Evolutionary conservation across 2,329 filamentous ascomycete genomes (phyloP), one percentile per base, ranked within the genome.

Genomic region (Cryphonectria japonica): DNA sequence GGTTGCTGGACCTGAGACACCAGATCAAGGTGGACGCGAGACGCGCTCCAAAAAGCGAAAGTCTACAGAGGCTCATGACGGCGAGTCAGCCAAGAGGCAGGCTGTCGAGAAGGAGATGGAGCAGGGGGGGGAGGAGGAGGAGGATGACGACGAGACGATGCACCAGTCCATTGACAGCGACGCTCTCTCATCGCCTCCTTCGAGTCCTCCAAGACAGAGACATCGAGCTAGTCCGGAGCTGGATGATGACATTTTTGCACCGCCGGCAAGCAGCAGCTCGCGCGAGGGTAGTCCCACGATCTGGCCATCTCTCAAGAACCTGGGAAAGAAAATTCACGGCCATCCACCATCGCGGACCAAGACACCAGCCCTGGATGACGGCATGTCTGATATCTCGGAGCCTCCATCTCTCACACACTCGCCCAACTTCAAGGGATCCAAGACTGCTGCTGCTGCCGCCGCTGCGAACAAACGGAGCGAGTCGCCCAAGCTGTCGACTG

Each of bases 391-490:
- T 62, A 80, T 88, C 14, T 91, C 89, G 1, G 91, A 89, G 2
- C 89, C 89, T 0, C 89, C 89, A 0, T 91, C 89, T 0, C 82
- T 92, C 4, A 92, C 89, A 4, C 89, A 91, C 76, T 92, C 89
- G 0, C 89, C 89, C 43, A 91, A 91, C 75, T 85, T 83, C 72
- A 78, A 75, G 11, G 76, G 79, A 0, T 22, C 69, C 71, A 61
- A 73, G 50, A 64, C 66, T 14, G 65, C 26, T 43, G 57, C 13
- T 16, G 66, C 26, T 39, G 57, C 13, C 1, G 43, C 41, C 41
- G 46, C 72, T 61, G 70, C 67, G 69, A 70, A 73, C 75, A 73
- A 79, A 46, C 78, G 77, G 63, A 82, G 82, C 61, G 77, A 76
- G 9, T 81, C 80, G 5, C 79, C 82, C 4, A 84, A 85, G 69